These are phyloP conservation scores for Chalciporus chontae DNA, from an alignment of 768 basidiomycete species.

Conservation along the genomic window DNA sequence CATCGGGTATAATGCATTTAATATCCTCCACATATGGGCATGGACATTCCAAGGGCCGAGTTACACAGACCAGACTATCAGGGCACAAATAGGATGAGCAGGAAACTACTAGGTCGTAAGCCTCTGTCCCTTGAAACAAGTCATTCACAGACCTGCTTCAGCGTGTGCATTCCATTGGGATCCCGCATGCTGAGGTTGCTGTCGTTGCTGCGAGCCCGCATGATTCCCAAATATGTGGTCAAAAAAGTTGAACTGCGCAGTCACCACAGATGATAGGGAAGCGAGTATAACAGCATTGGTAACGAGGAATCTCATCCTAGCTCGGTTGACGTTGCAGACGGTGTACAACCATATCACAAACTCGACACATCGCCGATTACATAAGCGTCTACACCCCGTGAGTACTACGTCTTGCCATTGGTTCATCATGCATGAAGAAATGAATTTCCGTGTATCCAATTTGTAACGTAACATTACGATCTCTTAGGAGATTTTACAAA, in stretches of 20 bases:
- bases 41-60: constrained; percentile 57
- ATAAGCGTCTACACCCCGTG: too few relatives aligned
- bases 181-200: constrained; percentile 42
- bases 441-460: constrained; percentile 4
- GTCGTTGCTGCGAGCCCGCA: constrained; percentile 51
- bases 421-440: too few relatives aligned
- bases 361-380: neutral
- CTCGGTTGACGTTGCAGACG: neutral
- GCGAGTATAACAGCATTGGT: constrained; percentile 12
- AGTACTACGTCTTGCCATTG: too few relatives aligned
- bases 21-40: constrained; percentile 75
- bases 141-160: constrained; percentile 50
- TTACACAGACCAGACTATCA: constrained; percentile 63
- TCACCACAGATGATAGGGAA: constrained; percentile 32
- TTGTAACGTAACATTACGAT: constrained; percentile 28
- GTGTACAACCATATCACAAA: too few relatives aligned
- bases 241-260: constrained; percentile 78
- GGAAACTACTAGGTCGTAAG: constrained; percentile 44
- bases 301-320: constrained; percentile 13
- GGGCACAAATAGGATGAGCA: constrained; percentile 79
- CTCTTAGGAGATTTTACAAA: constrained; percentile 28
- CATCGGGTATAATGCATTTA: constrained; percentile 72
- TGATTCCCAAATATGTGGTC: constrained; percentile 67
- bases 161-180: constrained; percentile 66
- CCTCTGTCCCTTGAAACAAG: neutral